A percentile compares a stretch with the other conserved stretches of the same genome.
phyloP scores from a whole-genome alignment of 805 yeast genomes.

The Yarrowia osloensis region DNA sequence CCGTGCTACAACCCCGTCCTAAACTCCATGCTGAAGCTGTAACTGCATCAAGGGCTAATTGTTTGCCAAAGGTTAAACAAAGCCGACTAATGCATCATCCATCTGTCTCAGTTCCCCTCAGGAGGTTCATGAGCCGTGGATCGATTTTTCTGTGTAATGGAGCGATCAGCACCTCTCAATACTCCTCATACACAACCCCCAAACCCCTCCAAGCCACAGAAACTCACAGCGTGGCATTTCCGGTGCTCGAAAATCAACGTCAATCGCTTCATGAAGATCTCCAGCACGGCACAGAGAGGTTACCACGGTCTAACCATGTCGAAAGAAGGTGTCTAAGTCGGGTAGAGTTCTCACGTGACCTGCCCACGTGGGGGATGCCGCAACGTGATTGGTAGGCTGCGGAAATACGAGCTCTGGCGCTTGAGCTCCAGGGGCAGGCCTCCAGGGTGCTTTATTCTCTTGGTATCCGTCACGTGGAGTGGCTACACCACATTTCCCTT shows the following conservation, averaged over 20 bases:
- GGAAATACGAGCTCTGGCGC: neutral
- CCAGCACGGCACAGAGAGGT: neutral
- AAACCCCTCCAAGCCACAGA: neutral
- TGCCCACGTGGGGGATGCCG: neutral
- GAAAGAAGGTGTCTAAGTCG: neutral
- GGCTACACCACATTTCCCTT: neutral
- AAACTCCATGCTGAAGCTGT: neutral
- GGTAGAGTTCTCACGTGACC: conserved; percentile 15
- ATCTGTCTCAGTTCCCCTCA: conserved; percentile 25
- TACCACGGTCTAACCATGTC: neutral
- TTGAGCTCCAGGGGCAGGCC: neutral
- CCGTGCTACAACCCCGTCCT: neutral
- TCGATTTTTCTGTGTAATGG: too few species aligned
- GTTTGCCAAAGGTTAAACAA: neutral
- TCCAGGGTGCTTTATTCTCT: neutral
- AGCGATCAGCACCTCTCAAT: too few species aligned
- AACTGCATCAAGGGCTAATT: neutral
- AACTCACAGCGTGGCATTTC: neutral
- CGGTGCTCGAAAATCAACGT: too few species aligned
- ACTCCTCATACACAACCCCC: too few species aligned
- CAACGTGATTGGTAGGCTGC: neutral
- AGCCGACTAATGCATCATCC: conserved; percentile 14
- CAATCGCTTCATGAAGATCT: neutral
- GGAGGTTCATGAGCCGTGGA: neutral
- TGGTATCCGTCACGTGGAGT: neutral